These are phyloP conservation scores for Ophiocordyceps polyrhachis-furcata DNA, from an alignment of 2,329 filamentous ascomycete species.

Conservation along the genomic window DNA sequence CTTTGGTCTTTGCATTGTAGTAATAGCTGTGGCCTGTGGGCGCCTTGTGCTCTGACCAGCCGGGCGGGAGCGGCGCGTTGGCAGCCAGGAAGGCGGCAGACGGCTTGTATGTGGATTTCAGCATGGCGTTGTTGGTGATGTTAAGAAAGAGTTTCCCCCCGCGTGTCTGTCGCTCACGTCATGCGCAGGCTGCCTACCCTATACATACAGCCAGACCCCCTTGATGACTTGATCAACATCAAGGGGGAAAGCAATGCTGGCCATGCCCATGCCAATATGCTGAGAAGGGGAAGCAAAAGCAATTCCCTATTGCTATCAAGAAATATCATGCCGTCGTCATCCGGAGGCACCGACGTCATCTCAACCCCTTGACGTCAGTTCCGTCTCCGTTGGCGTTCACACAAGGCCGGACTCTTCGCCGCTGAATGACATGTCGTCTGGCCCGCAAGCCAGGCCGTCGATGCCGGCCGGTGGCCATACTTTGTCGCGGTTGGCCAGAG, in stretches of 20 bases:
- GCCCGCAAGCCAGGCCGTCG: neutral
- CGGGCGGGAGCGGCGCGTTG: constrained; percentile 46
- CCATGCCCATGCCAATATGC: too few relatives aligned
- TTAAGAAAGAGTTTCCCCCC: too few relatives aligned
- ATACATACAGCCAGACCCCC: too few relatives aligned
- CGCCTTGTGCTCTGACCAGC: constrained; percentile 88
- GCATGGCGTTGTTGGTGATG: constrained; percentile 26
- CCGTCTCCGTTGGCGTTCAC: neutral
- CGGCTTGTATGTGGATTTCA: constrained; percentile 60
- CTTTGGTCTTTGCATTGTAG: constrained; percentile 64
- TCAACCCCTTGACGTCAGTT: neutral
- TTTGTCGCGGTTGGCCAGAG: constrained; percentile 16
- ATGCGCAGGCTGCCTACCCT: too few relatives aligned
- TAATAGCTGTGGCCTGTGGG: constrained; percentile 79
- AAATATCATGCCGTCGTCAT: neutral
- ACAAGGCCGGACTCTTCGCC: neutral
- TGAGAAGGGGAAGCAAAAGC: too few relatives aligned
- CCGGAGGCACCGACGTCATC: neutral
- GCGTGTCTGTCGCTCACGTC: too few relatives aligned
- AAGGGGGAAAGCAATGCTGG: too few relatives aligned
- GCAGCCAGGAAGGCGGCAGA: constrained; percentile 18
- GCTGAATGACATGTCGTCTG: neutral
- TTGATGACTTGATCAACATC: too few relatives aligned
- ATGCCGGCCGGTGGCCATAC: neutral
- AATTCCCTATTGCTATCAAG: too few relatives aligned